Base-by-base conservation (phyloP, 2,329 filamentous ascomycete genomes). In the Didymella exigua region DNA sequence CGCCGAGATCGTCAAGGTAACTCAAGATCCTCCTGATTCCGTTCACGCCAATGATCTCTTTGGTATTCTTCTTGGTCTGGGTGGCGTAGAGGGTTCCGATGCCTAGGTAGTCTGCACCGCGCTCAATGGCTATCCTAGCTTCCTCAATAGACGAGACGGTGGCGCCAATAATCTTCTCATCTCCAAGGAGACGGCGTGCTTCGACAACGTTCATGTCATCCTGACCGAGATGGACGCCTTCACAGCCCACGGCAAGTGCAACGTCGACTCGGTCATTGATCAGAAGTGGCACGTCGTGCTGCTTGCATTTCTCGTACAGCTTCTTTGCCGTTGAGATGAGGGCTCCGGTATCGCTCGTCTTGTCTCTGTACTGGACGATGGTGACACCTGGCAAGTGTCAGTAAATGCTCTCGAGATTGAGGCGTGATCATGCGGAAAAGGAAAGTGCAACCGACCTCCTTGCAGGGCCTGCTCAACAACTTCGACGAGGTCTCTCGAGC, bases 211-310 rank as follows among this genome's bases (percentile, higher is more conserved):
- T 86, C 81, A 96, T 88, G 74, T 98, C 93, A 82, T 97, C 93
- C 78, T 98, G 93, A 6, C 95, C 95, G 44, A 98, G 84, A 74
- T 98, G 95, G 8, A 96, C 91, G 40, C 95, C 95, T 77, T 97
- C 93, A 53, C 90, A 95, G 11, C 87, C 90, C 37, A 93, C 84
- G 13, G 91, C 92, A 16, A 91, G 82, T 8, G 92, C 93, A 23
- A 98, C 90, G 72, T 96, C 93, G 5, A 97, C 84, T 11, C 93
- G 86, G 73, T 98, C 95, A 72, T 98, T 98, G 79, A 98, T 92
- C 49, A 98, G 80, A 53, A 98, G 82, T 26, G 93, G 93, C 3
- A 96, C 85, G 14, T 81, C 80, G 69, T 89, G 81, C 41, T 79
- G 79, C 60, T 79, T 80, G 18, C 91, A 93, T 59, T 95, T 78